Evolutionary conservation across 805 yeast species (phyloP).

Genomic region (Hanseniaspora singularis): DNA sequence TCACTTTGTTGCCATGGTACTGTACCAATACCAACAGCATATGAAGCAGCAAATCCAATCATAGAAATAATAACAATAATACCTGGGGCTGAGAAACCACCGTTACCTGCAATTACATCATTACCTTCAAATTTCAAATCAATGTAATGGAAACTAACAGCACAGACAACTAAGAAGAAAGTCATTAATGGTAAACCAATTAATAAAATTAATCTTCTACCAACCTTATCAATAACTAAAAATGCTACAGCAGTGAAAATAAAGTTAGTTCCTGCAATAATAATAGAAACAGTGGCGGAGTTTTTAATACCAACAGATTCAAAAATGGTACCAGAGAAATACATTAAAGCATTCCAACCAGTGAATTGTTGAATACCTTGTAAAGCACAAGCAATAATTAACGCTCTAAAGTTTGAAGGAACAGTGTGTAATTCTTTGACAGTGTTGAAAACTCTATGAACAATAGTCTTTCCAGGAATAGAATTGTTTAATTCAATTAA

Average conservation of each 20-base stretch:
- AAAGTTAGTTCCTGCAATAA: constrained; percentile 89
- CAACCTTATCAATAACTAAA: constrained; percentile 73
- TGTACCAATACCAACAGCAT: constrained; percentile 92
- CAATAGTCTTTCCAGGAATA: constrained; percentile 37
- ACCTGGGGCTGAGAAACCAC: constrained; percentile 71
- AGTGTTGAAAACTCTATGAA: constrained; percentile 46
- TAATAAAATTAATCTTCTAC: constrained; percentile 72
- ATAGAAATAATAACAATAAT: constrained; percentile 72
- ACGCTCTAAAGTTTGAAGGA: constrained; percentile 78
- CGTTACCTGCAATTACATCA: constrained; percentile 32
- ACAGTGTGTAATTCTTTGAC: constrained; percentile 50
- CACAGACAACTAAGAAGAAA: constrained; percentile 59
- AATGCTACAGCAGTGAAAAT: constrained; percentile 78
- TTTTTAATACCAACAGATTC: constrained; percentile 79
- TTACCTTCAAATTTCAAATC: constrained; percentile 45
- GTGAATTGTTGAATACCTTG: constrained; percentile 96
- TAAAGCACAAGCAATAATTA: constrained; percentile 79
- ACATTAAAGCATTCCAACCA: constrained; percentile 93
- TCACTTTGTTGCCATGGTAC: constrained; percentile 98
- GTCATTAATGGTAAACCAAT: constrained; percentile 81
- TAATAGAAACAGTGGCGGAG: constrained; percentile 88
- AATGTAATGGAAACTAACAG: constrained; percentile 83
- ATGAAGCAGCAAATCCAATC: constrained; percentile 77
- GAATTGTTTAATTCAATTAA: constrained; percentile 30
- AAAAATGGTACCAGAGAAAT: constrained; percentile 85